phyloP scores from a whole-genome alignment of 768 basidiomycete species.

The Lyophyllum shimeji region DNA sequence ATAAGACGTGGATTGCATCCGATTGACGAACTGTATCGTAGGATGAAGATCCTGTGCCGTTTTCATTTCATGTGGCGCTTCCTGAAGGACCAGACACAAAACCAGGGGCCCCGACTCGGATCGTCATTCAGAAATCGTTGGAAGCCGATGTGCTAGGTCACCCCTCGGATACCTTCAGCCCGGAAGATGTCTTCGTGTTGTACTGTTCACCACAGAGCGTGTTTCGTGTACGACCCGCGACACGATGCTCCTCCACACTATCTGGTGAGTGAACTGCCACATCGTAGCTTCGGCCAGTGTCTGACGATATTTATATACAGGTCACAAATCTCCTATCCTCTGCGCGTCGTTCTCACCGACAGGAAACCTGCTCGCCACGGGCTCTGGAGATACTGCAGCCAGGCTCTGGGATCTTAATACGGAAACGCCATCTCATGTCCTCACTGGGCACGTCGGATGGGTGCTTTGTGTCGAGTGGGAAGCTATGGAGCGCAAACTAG shows the following conservation, averaged over 20 bases:
- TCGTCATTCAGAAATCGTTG: slow-evolving; percentile 84
- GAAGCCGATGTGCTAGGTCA: slow-evolving; percentile 77
- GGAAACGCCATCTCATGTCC: slow-evolving; percentile 85
- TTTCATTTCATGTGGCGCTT: slow-evolving; percentile 82
- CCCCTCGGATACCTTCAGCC: slow-evolving; percentile 68
- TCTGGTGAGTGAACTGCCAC: slow-evolving; percentile 54
- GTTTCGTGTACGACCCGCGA: slow-evolving; percentile 91
- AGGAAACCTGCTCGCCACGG: slow-evolving; percentile 87
- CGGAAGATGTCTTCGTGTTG: slow-evolving; percentile 86
- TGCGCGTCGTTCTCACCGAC: slow-evolving; percentile 97
- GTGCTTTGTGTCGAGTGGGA: slow-evolving; percentile 98
- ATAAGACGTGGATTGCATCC: slow-evolving; percentile 1
- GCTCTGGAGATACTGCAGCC: slow-evolving; percentile 91
- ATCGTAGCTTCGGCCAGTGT: background rate
- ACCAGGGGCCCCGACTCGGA: slow-evolving; percentile 65
- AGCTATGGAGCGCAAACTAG: slow-evolving; percentile 84
- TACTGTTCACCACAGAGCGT: slow-evolving; percentile 95
- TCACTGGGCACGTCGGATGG: slow-evolving; percentile 93
- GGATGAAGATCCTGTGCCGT: slow-evolving; percentile 91
- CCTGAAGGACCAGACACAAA: slow-evolving; percentile 51
- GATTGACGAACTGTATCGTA: slow-evolving; percentile 28
- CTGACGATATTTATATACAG: slow-evolving; percentile 34
- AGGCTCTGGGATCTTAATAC: slow-evolving; percentile 94
- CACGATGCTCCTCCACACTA: slow-evolving; percentile 90
- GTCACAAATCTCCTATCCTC: slow-evolving; percentile 89